Conservation (phyloP, 129 eudicot species). For the Arctium minus region DNA sequence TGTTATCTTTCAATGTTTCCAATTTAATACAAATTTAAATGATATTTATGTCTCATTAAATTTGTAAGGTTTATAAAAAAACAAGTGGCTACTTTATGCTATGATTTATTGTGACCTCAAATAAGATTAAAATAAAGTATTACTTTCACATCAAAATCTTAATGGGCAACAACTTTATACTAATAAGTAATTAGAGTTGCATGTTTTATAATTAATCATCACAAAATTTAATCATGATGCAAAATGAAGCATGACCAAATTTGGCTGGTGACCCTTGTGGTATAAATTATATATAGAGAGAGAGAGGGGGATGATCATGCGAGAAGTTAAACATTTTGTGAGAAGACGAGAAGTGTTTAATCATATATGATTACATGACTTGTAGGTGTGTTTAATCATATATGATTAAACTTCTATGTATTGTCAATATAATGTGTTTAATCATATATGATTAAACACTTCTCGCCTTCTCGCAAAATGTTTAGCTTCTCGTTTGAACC, state of each 20-base stretch:
- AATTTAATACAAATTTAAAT: background rate
- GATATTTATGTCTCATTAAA: background rate
- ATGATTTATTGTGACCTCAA: background rate
- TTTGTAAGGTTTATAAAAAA: background rate
- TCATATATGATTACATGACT: too few species aligned
- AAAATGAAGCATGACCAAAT: background rate
- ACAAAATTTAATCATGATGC: slow-evolving; percentile 1
- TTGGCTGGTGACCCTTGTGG: background rate
- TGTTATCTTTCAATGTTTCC: background rate
- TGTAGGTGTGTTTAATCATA: too few species aligned
- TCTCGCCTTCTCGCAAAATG: too few species aligned
- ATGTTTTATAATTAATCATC: background rate
- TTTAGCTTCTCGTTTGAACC: too few species aligned
- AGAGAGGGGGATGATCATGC: too few species aligned
- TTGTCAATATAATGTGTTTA: too few species aligned
- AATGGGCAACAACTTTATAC: background rate
- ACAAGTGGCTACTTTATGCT: background rate
- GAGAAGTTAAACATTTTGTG: too few species aligned
- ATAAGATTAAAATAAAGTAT: background rate
- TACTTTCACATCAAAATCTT: background rate
- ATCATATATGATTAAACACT: too few species aligned
- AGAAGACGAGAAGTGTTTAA: too few species aligned
- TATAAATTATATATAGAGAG: background rate
- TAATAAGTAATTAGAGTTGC: slow-evolving; percentile 4
- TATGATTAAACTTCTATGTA: too few species aligned